Conservation (phyloP, 495 filamentous ascomycete genomes). For the Terfezia boudieri region DNA sequence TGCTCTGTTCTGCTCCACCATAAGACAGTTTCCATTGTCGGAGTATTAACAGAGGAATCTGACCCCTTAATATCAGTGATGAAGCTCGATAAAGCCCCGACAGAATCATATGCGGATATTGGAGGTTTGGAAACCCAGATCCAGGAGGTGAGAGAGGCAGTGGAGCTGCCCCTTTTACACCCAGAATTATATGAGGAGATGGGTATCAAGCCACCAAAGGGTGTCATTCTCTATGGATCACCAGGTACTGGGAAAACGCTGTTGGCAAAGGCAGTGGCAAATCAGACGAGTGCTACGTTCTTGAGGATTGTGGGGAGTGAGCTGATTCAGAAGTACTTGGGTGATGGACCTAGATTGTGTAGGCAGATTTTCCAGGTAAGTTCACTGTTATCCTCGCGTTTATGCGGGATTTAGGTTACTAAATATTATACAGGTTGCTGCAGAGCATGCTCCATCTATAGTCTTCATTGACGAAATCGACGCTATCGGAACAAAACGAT, state of each 20-base stretch:
- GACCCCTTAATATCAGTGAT: slow-evolving; percentile 95
- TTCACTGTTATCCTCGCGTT: slow-evolving; percentile 17
- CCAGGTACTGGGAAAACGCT: slow-evolving; percentile 96
- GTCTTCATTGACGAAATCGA: slow-evolving; percentile 99
- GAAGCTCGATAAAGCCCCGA: slow-evolving; percentile 98
- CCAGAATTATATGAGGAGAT: slow-evolving; percentile 99
- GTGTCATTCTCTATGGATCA: slow-evolving; percentile 95
- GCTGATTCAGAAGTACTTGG: slow-evolving; percentile 96
- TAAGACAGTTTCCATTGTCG: slow-evolving; percentile 93
- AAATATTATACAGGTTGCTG: slow-evolving; percentile 34
- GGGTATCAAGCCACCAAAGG: slow-evolving; percentile 99
- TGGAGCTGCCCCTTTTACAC: slow-evolving; percentile 86
- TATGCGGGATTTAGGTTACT: background rate
- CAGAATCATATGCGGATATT: slow-evolving; percentile 96
- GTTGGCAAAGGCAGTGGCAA: slow-evolving; percentile 91
- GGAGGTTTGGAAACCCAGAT: slow-evolving; percentile 89
- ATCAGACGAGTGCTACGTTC: slow-evolving; percentile 96
- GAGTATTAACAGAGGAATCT: slow-evolving; percentile 88
- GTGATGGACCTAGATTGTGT: slow-evolving; percentile 83
- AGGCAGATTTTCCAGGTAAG: slow-evolving; percentile 72
- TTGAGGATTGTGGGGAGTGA: slow-evolving; percentile 94
- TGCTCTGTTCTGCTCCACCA: slow-evolving; percentile 91
- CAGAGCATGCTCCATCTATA: slow-evolving; percentile 89
- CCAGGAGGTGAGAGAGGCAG: slow-evolving; percentile 91
- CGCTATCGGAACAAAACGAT: slow-evolving; percentile 96